Base-by-base conservation (phyloP, 1,139 yeast species). In the Pichia sp. region DNA sequence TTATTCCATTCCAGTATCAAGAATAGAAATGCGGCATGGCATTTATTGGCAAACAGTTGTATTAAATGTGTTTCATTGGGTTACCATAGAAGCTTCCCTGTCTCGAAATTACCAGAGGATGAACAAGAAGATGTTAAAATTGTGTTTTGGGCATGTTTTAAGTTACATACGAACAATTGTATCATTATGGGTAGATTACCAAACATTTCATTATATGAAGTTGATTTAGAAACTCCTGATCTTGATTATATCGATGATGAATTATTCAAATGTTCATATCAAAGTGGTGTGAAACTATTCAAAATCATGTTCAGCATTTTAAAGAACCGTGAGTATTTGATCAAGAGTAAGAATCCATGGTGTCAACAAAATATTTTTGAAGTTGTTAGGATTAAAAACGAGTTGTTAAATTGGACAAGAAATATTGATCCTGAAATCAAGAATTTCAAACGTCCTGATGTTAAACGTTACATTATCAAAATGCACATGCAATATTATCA, bases 31-130 rank as follows among this genome's bases (percentile, higher is more conserved):
- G 62, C 68, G 6, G 62, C 69, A 1, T 72, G 71, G 67, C 64
- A 69, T 37, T 46, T 72, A 33, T 51, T 66, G 34, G 69, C 70
- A 9, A 50, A 67, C 11, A 71, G 70, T 4, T 58, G 66, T 15
- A 51, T 72, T 33, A 75, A 71, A 52, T 67, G 73, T 2, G 54
- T 65, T 15, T 60, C 72, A 1, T 54, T 72, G 14, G 75, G 75
- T 0, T 54, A 66, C n/a, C 70, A 70, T 50, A 58, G 68, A 47
- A 61, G 61, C 31, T 50, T 54, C 1, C 55, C 60, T 10, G 55
- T 62, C n/a, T 21, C 47, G 6, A 53, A 49, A 34, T 50, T 52
- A 20, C 38, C 54, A 12, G 52, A 45, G 15, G 51, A 45, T 10
- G 50, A 52, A 21, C 59, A 53, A 34, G 66, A 61, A 39, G 63